These are phyloP conservation scores for Aspergillus hortae DNA, from an alignment of 2,329 filamentous ascomycete genomes.

Conservation along the genomic window DNA sequence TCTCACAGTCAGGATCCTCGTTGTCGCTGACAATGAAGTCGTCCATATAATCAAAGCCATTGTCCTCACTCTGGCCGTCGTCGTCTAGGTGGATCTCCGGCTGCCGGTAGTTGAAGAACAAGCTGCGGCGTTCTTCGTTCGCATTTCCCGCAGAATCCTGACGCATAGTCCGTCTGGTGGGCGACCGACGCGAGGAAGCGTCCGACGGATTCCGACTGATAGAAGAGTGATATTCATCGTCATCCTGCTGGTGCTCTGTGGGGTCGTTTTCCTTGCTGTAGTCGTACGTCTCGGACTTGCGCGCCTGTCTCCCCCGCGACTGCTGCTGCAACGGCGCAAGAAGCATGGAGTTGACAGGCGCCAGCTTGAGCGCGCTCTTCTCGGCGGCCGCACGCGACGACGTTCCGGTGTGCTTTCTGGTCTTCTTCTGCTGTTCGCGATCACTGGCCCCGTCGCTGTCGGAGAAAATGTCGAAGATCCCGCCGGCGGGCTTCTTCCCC, in stretches of 20 bases:
- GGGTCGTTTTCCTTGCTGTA: slow-evolving; percentile 36
- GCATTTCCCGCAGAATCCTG: slow-evolving; percentile 1
- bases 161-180: slow-evolving; percentile 13
- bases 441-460: slow-evolving; percentile 22
- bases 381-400: slow-evolving; percentile 15
- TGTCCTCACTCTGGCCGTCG: slow-evolving; percentile 23
- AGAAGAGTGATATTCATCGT: slow-evolving; percentile 11
- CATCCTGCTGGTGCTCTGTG: slow-evolving; percentile 21
- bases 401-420: slow-evolving; percentile 3
- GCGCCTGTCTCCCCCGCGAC: slow-evolving; percentile 17
- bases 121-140: slow-evolving; percentile 10
- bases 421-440: slow-evolving; percentile 7
- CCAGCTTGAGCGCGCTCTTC: slow-evolving; percentile 24
- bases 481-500: slow-evolving; percentile 13
- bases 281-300: slow-evolving; percentile 28
- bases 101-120: slow-evolving; percentile 18
- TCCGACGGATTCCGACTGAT: slow-evolving; percentile 18
- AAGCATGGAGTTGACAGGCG: slow-evolving; percentile 33
- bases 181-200: slow-evolving; percentile 16
- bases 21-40: slow-evolving; percentile 42
- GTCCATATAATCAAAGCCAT: slow-evolving; percentile 36
- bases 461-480: slow-evolving; percentile 29
- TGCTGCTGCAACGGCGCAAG: slow-evolving; percentile 23
- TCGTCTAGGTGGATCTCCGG: slow-evolving; percentile 18
- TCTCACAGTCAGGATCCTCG: slow-evolving; percentile 35